phyloP scores from a whole-genome alignment of 805 yeast species.

The Teunomyces atbi region DNA sequence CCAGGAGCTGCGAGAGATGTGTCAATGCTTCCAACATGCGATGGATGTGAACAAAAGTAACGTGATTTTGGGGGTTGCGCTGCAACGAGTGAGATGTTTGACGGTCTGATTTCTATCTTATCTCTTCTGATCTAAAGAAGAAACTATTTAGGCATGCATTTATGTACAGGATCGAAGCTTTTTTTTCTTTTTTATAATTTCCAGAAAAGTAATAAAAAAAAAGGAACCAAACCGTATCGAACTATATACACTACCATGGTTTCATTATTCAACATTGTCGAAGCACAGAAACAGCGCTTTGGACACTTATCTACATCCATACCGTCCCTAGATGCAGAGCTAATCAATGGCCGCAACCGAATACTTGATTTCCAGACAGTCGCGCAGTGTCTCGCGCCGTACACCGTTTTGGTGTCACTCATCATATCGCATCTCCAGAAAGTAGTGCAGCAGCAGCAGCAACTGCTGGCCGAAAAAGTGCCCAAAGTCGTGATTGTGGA shows the following conservation, averaged over 20 bases:
- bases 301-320: constrained; percentile 27
- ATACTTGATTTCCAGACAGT: constrained; percentile 38
- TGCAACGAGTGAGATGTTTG: too few species aligned
- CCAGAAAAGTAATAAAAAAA: not conserved
- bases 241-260: constrained; percentile 21
- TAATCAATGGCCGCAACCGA: constrained; percentile 20
- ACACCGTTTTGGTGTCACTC: constrained; percentile 20
- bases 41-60: too few species aligned
- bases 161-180: too few species aligned
- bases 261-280: constrained; percentile 26
- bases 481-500: constrained; percentile 29
- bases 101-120: too few species aligned
- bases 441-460: not conserved
- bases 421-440: constrained; percentile 26
- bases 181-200: too few species aligned
- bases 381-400: constrained; percentile 27
- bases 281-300: constrained; percentile 25
- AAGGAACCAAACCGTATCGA: not conserved
- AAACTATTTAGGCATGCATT: too few species aligned
- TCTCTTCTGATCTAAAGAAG: too few species aligned
- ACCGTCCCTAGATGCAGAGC: constrained; percentile 26
- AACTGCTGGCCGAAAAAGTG: not conserved
- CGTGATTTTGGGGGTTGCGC: too few species aligned
- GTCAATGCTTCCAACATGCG: not conserved
- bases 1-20: constrained; percentile 13